Base-by-base conservation (phyloP, 2,329 filamentous ascomycete species). In the Endocalyx cinctus region DNA sequence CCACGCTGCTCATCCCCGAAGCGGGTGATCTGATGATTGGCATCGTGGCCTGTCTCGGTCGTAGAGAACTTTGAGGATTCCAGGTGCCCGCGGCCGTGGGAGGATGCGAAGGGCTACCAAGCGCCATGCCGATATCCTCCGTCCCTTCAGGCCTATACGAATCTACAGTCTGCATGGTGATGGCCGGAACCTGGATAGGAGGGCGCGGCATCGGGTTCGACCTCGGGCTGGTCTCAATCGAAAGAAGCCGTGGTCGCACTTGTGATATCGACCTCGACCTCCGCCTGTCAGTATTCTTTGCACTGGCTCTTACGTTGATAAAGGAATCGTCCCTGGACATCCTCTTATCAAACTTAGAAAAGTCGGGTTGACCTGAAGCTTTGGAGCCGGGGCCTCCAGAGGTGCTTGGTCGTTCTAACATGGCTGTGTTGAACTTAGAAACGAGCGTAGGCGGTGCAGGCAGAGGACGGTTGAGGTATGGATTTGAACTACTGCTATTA, bases 91-190 rank as follows among this genome's bases (percentile, higher is more conserved):
- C 45, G 25, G 54, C 53, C 14, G 45, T 39, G 22, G 62, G 60
- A 12, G 60, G 57, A 25, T 64, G 63, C n/a, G 68, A 63, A 16
- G 84, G 84, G 49, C 82, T 87, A 19, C 83, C 84, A 35, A 87
- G 61, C 2, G 84, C 84, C 70, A 88, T 80, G 8, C 84, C 84
- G 41, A 88, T 87, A 46, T 65, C 68, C 12, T 29, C 33, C 13
- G 40, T 64, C 60, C 27, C 64, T 6, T 63, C n/a, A n/a, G n/a
- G n/a, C n/a, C n/a, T n/a, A n/a, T n/a, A n/a, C n/a, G n/a, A n/a
- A n/a, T n/a, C n/a, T n/a, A n/a, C n/a, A n/a, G n/a, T n/a, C n/a
- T n/a, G n/a, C n/a, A n/a, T n/a, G n/a, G n/a, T n/a, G n/a, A n/a
- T n/a, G n/a, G n/a, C n/a, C n/a, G n/a, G n/a, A n/a, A n/a, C n/a